These are phyloP conservation scores for Penicillium robsamsonii DNA, from an alignment of 495 filamentous ascomycete species.

Conservation along the genomic window DNA sequence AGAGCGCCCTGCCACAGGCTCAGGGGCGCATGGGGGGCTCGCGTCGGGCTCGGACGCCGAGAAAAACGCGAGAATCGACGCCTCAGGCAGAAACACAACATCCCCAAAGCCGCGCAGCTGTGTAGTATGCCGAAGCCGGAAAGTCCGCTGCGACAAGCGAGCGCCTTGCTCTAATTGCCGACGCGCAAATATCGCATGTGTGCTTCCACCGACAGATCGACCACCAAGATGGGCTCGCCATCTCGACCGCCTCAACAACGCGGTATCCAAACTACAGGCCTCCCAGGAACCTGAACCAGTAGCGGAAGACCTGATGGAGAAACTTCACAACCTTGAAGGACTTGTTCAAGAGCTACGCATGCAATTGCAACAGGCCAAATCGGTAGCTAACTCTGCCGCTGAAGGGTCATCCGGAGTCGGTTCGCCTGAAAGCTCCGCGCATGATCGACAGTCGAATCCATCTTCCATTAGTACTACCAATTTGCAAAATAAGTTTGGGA, in stretches of 20 bases:
- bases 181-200: conserved; percentile 57
- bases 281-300: conserved; percentile 21
- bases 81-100: conserved; percentile 11
- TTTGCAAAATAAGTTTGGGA: conserved; percentile 39
- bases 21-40: not conserved
- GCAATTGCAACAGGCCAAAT: conserved; percentile 46
- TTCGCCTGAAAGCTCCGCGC: conserved; percentile 19
- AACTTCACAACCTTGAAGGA: conserved; percentile 51
- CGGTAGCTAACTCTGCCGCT: conserved; percentile 18
- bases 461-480: conserved; percentile 8
- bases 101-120: conserved; percentile 52
- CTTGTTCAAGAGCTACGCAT: conserved; percentile 56
- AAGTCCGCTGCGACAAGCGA: conserved; percentile 69
- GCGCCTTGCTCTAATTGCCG: conserved; percentile 66
- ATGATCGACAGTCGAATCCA: conserved; percentile 6
- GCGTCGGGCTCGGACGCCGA: conserved; percentile 32
- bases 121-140: conserved; percentile 54
- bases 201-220: conserved; percentile 47
- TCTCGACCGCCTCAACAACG: conserved; percentile 24
- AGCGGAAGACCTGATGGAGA: conserved; percentile 48
- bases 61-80: conserved; percentile 30
- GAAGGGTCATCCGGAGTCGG: conserved; percentile 15
- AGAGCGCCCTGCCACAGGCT: conserved; percentile 5
- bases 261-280: conserved; percentile 5
- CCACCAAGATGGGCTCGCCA: conserved; percentile 55